Percentiles rank a stretch among this genome's conserved stretches.
Conservation (phyloP, 2,329 filamentous ascomycete species). For the Leptosphaerulina australis region DNA sequence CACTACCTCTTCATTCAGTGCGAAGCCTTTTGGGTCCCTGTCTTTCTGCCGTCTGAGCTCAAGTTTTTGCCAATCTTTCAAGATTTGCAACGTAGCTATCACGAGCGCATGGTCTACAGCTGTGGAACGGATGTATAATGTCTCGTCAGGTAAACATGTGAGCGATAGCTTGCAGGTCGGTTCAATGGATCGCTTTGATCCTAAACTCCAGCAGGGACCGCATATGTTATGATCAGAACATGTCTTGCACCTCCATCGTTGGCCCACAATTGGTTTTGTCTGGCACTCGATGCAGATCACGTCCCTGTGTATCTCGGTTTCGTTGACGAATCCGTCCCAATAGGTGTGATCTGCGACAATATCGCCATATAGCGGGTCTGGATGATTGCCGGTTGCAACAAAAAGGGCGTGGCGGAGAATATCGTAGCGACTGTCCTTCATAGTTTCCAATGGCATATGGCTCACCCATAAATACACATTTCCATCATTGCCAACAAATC, state of each 20-base stretch:
- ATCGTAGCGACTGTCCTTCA: conserved; percentile 37
- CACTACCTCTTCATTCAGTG: conserved; percentile 27
- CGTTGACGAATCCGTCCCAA: conserved; percentile 39
- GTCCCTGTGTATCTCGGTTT: conserved; percentile 20
- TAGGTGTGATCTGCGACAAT: conserved; percentile 46
- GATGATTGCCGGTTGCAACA: conserved; percentile 22
- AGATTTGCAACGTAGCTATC: conserved; percentile 39
- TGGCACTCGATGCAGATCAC: conserved; percentile 30
- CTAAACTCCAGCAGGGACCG: conserved; percentile 24
- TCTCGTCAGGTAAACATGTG: conserved; percentile 37
- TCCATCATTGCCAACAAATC: conserved; percentile 39
- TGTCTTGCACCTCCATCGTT: conserved; percentile 36
- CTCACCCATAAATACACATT: conserved; percentile 41
- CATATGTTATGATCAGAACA: conserved; percentile 37
- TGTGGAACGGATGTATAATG: conserved; percentile 34
- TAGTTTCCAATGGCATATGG: conserved; percentile 32
- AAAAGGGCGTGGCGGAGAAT: conserved; percentile 43
- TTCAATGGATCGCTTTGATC: conserved; percentile 15
- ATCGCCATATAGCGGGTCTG: conserved; percentile 40
- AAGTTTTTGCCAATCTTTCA: conserved; percentile 45
- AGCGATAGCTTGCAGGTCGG: conserved; percentile 30
- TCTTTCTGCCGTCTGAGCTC: conserved; percentile 32
- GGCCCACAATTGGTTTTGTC: conserved; percentile 28
- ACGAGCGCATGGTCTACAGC: conserved; percentile 35
- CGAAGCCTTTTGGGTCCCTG: conserved; percentile 28